Evolutionary conservation across 2,329 filamentous ascomycete genomes (phyloP), one percentile per base, ranked within the genome.

Genomic region (Alternaria postmessia): DNA sequence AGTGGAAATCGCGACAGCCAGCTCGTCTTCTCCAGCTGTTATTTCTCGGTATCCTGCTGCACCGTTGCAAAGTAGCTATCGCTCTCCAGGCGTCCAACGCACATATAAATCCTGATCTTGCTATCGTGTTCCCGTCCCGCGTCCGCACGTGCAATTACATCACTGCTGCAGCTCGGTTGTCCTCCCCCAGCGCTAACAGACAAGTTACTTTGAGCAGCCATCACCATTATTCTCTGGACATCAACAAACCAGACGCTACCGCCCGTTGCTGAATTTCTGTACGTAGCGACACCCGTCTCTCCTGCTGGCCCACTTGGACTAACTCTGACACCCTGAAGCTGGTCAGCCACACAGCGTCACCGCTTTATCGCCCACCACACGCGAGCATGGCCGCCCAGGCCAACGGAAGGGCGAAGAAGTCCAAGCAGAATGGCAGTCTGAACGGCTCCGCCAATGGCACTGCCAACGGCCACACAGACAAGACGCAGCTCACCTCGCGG

Each of bases 351-450:
- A 20, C 49, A 47, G 54, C 55, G 49, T 54, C 32, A 53, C 58
- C 48, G 58, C 42, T 51, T 38, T 48, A 51, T 61, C 54, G 58
- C 28, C 48, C 26, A 47, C 42, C 36, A 61, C 39, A 52, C 58
- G 67, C 68, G 66, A 72, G 65, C 59, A 79, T 79, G 76, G 75
- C 75, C 68, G 71, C 65, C 61, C 75, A 72, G 59, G 74, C 71
- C 65, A 78, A 78, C 66, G 76, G 75, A 58, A 70, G 72, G 64
- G 74, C 74, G 36, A 79, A 75, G 65, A 76, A 75, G 72, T 63
- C 68, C 48, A 75, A 75, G 61, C 76, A 68, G 32, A 75, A 72
- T 54, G 68, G 68, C 43, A 61, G 62, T 22, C 28, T 63, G 4
- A 72, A 69, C 54, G 69, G 70, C 59, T 63, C 65, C 51, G 49